Percentiles rank a stretch among this genome's conserved stretches.
phyloP scores from a whole-genome alignment of 73 alveolate genomes.

The Paraurostyla sp. region DNA sequence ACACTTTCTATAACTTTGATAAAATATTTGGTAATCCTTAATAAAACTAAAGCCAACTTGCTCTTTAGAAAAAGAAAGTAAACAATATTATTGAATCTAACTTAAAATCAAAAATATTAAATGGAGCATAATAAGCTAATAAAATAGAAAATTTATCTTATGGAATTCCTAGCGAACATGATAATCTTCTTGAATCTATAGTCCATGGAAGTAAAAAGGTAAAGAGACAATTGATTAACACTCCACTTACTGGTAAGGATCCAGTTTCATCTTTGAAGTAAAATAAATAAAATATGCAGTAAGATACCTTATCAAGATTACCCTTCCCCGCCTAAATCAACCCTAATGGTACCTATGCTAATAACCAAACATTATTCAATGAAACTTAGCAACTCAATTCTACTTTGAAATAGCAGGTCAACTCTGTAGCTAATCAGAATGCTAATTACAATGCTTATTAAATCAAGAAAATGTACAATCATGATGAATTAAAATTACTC shows the following conservation, averaged over 20 bases:
- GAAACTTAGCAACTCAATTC: slow-evolving; percentile 2
- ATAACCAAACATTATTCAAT: slow-evolving; percentile 10
- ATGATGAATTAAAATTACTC: slow-evolving; percentile 13
- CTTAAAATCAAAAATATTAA: not conserved
- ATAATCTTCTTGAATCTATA: not conserved
- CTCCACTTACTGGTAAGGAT: no score
- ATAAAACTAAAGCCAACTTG: not conserved
- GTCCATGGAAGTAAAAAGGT: not conserved
- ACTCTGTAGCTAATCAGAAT: no score
- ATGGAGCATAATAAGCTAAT: no score
- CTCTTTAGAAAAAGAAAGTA: not conserved
- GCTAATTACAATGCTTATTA: not conserved
- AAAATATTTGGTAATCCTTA: not conserved
- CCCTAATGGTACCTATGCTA: not conserved
- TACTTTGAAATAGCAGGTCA: not conserved
- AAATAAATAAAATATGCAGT: no score
- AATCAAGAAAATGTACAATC: slow-evolving; percentile 34
- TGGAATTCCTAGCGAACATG: no score
- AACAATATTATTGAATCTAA: not conserved
- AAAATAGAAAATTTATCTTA: no score
- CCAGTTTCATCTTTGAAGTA: no score
- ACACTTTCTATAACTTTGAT: slow-evolving; percentile 27
- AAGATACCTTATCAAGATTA: no score
- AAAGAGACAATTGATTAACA: not conserved
- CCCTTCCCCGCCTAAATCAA: not conserved